Evolutionary conservation across 179 eudicot species (phyloP).

Genomic region (Corrigiola litoralis): DNA sequence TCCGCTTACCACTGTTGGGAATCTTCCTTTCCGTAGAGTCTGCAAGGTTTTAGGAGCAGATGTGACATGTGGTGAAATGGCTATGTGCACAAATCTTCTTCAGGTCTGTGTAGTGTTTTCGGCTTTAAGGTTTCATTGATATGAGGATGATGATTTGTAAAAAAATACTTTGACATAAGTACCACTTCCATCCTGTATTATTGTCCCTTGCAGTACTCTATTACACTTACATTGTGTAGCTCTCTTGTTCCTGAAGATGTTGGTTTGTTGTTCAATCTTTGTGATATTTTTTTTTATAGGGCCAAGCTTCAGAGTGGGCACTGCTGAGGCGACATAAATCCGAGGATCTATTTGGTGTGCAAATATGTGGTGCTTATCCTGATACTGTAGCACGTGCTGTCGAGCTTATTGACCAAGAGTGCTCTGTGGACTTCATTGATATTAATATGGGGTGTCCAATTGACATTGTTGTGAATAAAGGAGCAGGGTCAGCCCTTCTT

Average conservation of each 20-base stretch:
- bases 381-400: constrained; percentile 88
- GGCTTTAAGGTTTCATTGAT: background rate
- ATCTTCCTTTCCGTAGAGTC: constrained; percentile 88
- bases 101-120: constrained; percentile 48
- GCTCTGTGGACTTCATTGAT: constrained; percentile 89
- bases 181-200: no score
- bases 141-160: background rate
- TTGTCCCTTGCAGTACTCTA: background rate
- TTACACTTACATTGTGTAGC: background rate
- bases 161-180: background rate
- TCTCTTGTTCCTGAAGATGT: background rate
- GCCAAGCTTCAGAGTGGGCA: constrained; percentile 99
- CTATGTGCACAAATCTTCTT: constrained; percentile 97
- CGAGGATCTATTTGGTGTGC: constrained; percentile 95
- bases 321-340: constrained; percentile 87
- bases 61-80: constrained; percentile 99
- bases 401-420: constrained; percentile 87
- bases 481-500: constrained; percentile 95
- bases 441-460: constrained; percentile 99
- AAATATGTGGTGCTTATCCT: constrained; percentile 98
- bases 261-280: background rate
- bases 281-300: constrained; percentile 36
- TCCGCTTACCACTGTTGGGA: constrained; percentile 94
- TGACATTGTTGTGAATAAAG: constrained; percentile 89
- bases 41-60: constrained; percentile 95